Percentiles rank a stretch among this genome's conserved stretches.
Conservation (phyloP, 805 yeast species). For the Hanseniaspora vineae region DNA sequence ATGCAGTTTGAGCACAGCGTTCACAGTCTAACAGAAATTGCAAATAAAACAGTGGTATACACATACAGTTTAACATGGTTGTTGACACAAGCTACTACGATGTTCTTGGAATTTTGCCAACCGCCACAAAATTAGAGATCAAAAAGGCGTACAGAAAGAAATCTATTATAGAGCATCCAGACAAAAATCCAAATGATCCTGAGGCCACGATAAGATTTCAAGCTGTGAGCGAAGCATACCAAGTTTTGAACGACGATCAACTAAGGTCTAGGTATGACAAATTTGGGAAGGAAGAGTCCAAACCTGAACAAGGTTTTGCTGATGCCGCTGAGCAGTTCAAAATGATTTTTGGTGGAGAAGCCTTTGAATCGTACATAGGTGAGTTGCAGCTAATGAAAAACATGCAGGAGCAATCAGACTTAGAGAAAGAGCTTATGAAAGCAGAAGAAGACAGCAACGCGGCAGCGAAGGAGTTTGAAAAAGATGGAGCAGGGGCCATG, state of each 20-base stretch:
- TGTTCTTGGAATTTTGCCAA: conserved; percentile 39
- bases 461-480: neutral
- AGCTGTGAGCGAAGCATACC: conserved; percentile 58
- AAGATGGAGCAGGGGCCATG: neutral
- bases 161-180: conserved; percentile 70
- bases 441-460: neutral
- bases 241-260: conserved; percentile 54
- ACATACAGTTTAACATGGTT: conserved; percentile 34
- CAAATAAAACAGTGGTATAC: neutral
- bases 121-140: conserved; percentile 53
- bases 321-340: conserved; percentile 64
- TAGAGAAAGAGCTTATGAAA: conserved; percentile 24
- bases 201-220: conserved; percentile 60
- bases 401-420: conserved; percentile 47
- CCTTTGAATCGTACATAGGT: conserved; percentile 77
- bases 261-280: conserved; percentile 60
- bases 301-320: conserved; percentile 59
- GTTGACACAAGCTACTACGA: conserved; percentile 68
- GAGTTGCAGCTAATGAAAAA: conserved; percentile 72
- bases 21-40: too few relatives aligned
- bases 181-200: conserved; percentile 67
- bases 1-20: too few relatives aligned
- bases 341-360: conserved; percentile 79
- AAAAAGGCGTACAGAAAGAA: conserved; percentile 71
- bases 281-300: conserved; percentile 60